Evolutionary conservation across 2,329 filamentous ascomycete genomes (phyloP), one percentile per base, ranked within the genome.

Genomic region (Cladophialophora yegresii): DNA sequence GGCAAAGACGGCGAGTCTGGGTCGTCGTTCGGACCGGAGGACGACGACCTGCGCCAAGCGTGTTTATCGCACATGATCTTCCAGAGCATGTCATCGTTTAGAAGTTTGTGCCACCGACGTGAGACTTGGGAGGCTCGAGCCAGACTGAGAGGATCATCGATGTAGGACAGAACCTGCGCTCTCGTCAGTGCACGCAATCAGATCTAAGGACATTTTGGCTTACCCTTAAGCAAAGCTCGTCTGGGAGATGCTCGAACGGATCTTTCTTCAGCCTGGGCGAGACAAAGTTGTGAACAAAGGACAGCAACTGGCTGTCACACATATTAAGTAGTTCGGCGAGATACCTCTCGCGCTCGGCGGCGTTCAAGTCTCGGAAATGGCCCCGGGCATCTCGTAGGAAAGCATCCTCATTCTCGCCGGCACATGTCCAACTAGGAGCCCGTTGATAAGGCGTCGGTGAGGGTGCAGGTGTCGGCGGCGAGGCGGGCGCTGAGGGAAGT

Each of bases 1-100:
- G 82, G 65, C 26, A 71, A 64, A 9, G 64, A 64, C 23, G 77
- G 74, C 53, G 75, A 73, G 49, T 78, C 77, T 45, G 76, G 67
- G 54, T 75, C 73, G 30, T 77, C 75, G 28, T 67, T 72, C 49
- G 75, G 74, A 43, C 78, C 79, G 5, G 32, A 32, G 54, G 82
- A 77, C 77, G 83, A 82, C 57, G 84, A 75, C 58, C 82, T 77
- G 55, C 85, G 87, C 76, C 96, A 99, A 67, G 95, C 92, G 76
- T 96, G 93, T 78, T 96, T 97, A 69, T 96, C 92, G 75, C 93
- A 98, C 22, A 99, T 84, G 67, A 95, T 92, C 80, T 96, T 97
- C 95, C 95, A 99, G 0, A 95, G 96, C 79, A 97, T 93, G 76
- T 99, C 95, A 76, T 99, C 95, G 74, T 90, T 93, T 56, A 99